Conservation (phyloP, 495 filamentous ascomycete species). For the Chaetomium tenue region DNA sequence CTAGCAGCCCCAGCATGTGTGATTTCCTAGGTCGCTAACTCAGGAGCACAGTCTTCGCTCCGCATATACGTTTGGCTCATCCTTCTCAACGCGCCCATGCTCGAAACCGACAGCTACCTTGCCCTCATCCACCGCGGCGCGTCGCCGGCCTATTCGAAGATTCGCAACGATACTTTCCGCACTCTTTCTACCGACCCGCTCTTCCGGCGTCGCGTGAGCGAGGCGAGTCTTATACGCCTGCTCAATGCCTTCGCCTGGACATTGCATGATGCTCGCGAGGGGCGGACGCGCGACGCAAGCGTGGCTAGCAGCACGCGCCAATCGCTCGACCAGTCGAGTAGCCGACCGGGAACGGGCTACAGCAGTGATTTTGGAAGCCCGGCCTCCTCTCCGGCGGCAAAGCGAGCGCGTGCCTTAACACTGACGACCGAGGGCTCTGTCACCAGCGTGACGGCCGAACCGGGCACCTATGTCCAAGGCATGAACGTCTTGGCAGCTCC, state of each 20-base stretch:
- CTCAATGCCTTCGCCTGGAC: constrained; percentile 97
- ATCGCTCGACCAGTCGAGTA: constrained; percentile 34
- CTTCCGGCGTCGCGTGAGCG: constrained; percentile 90
- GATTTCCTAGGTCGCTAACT: constrained; percentile 11
- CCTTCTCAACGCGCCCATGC: constrained; percentile 77
- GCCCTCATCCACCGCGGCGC: constrained; percentile 87
- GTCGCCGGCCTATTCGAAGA: constrained; percentile 93
- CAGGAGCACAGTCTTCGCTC: constrained; percentile 67
- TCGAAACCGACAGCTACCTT: constrained; percentile 84
- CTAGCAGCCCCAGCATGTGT: background rate
- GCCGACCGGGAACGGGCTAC: constrained; percentile 34
- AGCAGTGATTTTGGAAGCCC: constrained; percentile 39
- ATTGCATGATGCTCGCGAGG: constrained; percentile 71
- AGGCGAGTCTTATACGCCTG: constrained; percentile 89
- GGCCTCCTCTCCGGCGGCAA: constrained; percentile 49
- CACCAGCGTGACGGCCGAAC: constrained; percentile 49
- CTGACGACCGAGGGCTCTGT: constrained; percentile 61
- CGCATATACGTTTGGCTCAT: constrained; percentile 96
- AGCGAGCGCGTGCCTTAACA: constrained; percentile 53
- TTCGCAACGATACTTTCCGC: constrained; percentile 96
- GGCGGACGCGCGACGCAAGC: constrained; percentile 35
- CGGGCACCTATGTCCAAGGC: constrained; percentile 91
- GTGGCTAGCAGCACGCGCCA: constrained; percentile 33
- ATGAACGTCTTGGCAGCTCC: constrained; percentile 99
- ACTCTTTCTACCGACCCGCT: constrained; percentile 93